Base-by-base conservation (phyloP, 495 filamentous ascomycete genomes). In the Penicillium antarcticum region DNA sequence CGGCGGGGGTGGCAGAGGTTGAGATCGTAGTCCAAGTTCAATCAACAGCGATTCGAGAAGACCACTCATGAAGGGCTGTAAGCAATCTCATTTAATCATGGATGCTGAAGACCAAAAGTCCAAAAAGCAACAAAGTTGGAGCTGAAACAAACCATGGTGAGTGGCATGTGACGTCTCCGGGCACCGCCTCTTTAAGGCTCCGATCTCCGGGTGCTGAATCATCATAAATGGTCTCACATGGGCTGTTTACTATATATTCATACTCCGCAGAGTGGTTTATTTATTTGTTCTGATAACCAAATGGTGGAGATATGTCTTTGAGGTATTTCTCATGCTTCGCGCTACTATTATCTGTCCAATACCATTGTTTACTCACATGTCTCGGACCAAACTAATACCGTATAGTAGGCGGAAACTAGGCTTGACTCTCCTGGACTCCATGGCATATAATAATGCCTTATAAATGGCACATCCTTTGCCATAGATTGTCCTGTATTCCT, bases 11-110 rank as follows among this genome's bases (percentile, higher is more conserved):
- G 88, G 63, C 87, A 83, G 53, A 86, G 84, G 52, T 84, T 82
- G 53, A 85, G 88, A 82, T 68, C 86, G 86, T 60, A 89, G 73
- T 62, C 89, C 87, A 44, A 87, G 83, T 56, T 88, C 87, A 61
- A 89, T 85, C 53, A 92, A 68, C 58, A 91, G 84, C 26, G 89
- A 86, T 37, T 80, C 78, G 49, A 92, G 79, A 49, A 88, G 77
- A 65, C 79, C 82, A 72, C 78, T 84, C 89, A 92, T 94, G 75
- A 55, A 71, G 58, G 57, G 56, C 53, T 45, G 24, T 31, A 48
- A 33, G 7, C 29, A 31, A 47, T 53, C 40, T 59, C 59, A 65
- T 61, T 39, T 46, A 44, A 51, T 51, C 35, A 37, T 16, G 5
- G 24, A 31, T 49, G 46, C 34, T 31, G 21, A 31, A 16, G 23